phyloP scores from a whole-genome alignment of 352 stramenopile species.

The Phytophthora litchii region DNA sequence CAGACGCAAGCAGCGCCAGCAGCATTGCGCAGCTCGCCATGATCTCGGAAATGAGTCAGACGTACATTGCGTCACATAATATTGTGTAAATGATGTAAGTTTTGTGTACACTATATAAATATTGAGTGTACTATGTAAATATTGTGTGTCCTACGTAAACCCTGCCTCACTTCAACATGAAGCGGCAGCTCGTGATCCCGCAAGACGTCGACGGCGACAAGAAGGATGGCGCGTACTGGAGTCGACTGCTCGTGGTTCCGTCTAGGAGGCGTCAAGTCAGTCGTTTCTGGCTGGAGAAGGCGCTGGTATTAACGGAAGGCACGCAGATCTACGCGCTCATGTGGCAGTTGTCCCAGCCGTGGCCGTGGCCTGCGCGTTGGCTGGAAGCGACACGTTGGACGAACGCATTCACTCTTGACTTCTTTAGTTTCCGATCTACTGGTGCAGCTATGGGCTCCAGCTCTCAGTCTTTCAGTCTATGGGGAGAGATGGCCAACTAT shows the following conservation, averaged over 20 bases:
- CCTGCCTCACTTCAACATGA: slow-evolving; percentile 29
- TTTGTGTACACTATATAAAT: no score
- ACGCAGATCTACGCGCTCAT: slow-evolving; percentile 71
- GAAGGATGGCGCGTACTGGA: slow-evolving; percentile 15
- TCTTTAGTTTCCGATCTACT: slow-evolving; percentile 54
- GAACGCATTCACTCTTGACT: slow-evolving; percentile 59
- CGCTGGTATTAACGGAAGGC: slow-evolving; percentile 44
- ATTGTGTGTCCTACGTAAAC: background rate
- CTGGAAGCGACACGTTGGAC: slow-evolving; percentile 53
- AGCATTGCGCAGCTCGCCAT: slow-evolving; percentile 15
- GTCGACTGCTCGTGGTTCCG: slow-evolving; percentile 7
- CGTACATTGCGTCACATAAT: no score
- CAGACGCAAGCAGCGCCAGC: slow-evolving; percentile 7
- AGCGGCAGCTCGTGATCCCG: slow-evolving; percentile 28
- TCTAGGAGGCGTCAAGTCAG: slow-evolving; percentile 35
- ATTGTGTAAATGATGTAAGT: no score
- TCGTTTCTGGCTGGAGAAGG: slow-evolving; percentile 73
- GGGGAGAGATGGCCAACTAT: slow-evolving; percentile 62
- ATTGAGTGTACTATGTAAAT: no score
- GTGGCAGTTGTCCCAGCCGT: slow-evolving; percentile 82
- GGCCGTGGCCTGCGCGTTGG: slow-evolving; percentile 72
- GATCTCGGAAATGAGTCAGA: background rate
- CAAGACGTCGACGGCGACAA: slow-evolving; percentile 1
- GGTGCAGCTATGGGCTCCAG: slow-evolving; percentile 69
- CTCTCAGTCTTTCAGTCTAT: slow-evolving; percentile 58